Evolutionary conservation across 768 basidiomycete species (phyloP).

Genomic region (Asterophora parasitica): DNA sequence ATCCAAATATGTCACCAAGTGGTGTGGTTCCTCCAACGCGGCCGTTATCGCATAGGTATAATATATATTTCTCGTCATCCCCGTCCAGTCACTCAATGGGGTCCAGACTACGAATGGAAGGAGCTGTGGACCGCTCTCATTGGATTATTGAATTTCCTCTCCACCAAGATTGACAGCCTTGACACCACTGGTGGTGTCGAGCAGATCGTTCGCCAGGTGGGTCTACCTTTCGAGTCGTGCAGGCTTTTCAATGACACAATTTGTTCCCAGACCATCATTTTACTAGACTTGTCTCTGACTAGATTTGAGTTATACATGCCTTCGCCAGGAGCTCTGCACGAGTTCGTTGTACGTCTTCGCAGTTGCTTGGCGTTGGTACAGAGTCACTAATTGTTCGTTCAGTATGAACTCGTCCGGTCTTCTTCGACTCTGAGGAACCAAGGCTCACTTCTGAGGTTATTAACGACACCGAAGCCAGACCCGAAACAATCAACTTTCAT

Average conservation of each 20-base stretch:
- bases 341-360: slow-evolving; percentile 49
- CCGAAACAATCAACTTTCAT: slow-evolving; percentile 21
- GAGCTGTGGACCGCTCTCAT: slow-evolving; percentile 59
- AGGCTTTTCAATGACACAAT: background rate
- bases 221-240: background rate
- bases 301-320: slow-evolving; percentile 52
- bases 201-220: slow-evolving; percentile 50
- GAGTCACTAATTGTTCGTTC: background rate
- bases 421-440: slow-evolving; percentile 46
- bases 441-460: slow-evolving; percentile 34
- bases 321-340: slow-evolving; percentile 49
- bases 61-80: background rate
- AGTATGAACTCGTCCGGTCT: slow-evolving; percentile 68
- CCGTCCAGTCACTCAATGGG: background rate
- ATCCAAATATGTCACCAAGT: slow-evolving; percentile 50
- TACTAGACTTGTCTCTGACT: slow-evolving; percentile 50
- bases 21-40: slow-evolving; percentile 53
- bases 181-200: slow-evolving; percentile 48
- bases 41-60: slow-evolving; percentile 47
- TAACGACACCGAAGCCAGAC: slow-evolving; percentile 29
- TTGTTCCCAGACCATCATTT: slow-evolving; percentile 39
- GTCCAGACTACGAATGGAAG: slow-evolving; percentile 59
- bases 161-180: slow-evolving; percentile 50
- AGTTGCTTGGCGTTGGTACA: background rate
- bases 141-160: slow-evolving; percentile 50